A percentile compares a stretch with the other conserved stretches of the same genome.
Evolutionary conservation across 768 basidiomycete genomes (phyloP).

Genomic region (Boletellus ananas): DNA sequence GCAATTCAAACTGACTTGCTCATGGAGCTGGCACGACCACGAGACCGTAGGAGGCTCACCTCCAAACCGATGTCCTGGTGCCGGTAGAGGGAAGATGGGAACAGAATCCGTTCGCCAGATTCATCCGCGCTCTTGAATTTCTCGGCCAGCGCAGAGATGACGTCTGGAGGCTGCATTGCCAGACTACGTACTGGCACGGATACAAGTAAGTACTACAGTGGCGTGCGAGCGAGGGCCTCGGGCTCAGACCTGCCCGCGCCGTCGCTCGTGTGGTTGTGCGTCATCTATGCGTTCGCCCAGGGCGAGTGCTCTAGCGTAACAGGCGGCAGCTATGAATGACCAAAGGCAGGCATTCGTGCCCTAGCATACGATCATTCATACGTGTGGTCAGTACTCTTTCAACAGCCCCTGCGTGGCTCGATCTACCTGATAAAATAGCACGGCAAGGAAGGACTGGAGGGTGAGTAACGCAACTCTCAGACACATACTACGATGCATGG

Average conservation of each 20-base stretch:
- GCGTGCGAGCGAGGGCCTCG: slow-evolving; percentile 9
- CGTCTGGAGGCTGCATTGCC: slow-evolving; percentile 36
- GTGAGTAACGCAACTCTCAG: slow-evolving; percentile 60
- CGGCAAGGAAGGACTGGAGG: slow-evolving; percentile 56
- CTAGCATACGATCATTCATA: slow-evolving; percentile 35
- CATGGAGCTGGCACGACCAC: too few relatives aligned
- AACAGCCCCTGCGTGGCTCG: neutral
- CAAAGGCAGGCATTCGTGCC: slow-evolving; percentile 82
- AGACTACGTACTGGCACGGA: neutral
- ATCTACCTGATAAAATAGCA: slow-evolving; percentile 75
- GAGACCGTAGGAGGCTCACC: slow-evolving; percentile 37
- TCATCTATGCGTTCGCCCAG: slow-evolving; percentile 69
- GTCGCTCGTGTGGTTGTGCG: slow-evolving; percentile 60
- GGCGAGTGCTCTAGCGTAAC: slow-evolving; percentile 63
- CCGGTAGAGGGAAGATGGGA: slow-evolving; percentile 63
- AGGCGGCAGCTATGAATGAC: slow-evolving; percentile 66
- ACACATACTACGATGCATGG: slow-evolving; percentile 63
- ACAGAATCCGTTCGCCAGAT: slow-evolving; percentile 71
- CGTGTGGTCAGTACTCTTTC: neutral
- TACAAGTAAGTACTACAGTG: neutral
- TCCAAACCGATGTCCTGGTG: slow-evolving; percentile 61
- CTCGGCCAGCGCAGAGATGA: slow-evolving; percentile 52
- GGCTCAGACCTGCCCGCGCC: slow-evolving; percentile 51
- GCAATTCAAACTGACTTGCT: slow-evolving; percentile 69
- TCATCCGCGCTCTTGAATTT: slow-evolving; percentile 55